Conservation (phyloP, 148 eudicot genomes). For the Mesembryanthemum crystallinum region DNA sequence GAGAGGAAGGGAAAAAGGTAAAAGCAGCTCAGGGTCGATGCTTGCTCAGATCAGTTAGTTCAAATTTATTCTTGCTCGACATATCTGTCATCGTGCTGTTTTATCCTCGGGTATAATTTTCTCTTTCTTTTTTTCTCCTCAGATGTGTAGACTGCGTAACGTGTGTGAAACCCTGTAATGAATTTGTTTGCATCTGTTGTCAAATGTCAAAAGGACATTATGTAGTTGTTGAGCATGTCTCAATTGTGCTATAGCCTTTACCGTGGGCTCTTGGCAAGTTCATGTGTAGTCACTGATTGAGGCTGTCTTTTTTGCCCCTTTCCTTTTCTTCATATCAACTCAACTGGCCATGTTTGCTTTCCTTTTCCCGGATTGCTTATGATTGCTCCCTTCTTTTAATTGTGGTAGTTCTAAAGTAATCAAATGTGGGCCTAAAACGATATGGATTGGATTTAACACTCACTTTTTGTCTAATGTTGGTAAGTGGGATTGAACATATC, state of each 20-base stretch:
- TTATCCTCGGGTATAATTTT: background rate
- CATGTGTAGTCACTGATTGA: too few species aligned
- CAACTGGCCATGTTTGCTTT: background rate
- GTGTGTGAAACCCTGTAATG: slow-evolving; percentile 7
- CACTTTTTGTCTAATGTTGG: too few species aligned
- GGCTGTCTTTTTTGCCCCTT: background rate
- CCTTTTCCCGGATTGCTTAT: slow-evolving; percentile 1
- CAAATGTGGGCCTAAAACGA: too few species aligned
- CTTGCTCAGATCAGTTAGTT: background rate
- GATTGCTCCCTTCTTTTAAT: slow-evolving; percentile 7
- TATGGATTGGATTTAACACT: too few species aligned
- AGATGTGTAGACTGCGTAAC: slow-evolving; percentile 2
- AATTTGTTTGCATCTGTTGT: background rate
- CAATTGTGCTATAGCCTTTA: background rate
- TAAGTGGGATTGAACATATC: too few species aligned
- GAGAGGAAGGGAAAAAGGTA: background rate
- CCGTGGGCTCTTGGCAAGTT: background rate
- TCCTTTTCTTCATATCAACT: slow-evolving; percentile 3
- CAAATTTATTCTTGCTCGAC: background rate
- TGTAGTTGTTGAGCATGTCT: slow-evolving; percentile 5
- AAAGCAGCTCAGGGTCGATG: slow-evolving; percentile 10
- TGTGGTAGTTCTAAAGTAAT: background rate
- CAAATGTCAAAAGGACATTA: slow-evolving; percentile 8
- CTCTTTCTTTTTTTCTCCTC: background rate
- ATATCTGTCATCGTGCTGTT: background rate